phyloP scores from a whole-genome alignment of 495 filamentous ascomycete genomes.

The Gamarada debralockiae region DNA sequence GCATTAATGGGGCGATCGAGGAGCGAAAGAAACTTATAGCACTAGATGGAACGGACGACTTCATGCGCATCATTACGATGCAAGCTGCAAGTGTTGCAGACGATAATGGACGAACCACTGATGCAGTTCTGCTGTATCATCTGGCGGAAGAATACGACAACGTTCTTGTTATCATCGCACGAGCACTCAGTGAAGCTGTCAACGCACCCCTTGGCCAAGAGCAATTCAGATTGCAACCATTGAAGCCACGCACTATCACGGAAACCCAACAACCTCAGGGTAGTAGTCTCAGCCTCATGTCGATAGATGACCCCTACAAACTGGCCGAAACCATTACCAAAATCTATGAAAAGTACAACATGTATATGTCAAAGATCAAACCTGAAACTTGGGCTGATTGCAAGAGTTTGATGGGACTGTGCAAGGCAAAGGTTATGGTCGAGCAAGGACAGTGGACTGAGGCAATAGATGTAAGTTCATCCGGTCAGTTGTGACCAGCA shows the following conservation, averaged over 20 bases:
- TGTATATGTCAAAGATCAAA: conserved; percentile 14
- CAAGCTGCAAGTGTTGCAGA: conserved; percentile 90
- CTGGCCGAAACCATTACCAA: conserved; percentile 75
- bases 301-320: conserved; percentile 79
- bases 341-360: conserved; percentile 52
- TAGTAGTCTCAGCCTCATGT: conserved; percentile 75
- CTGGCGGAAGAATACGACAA: conserved; percentile 91
- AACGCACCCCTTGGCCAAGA: conserved; percentile 77
- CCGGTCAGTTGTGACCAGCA: conserved; percentile 6
- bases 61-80: conserved; percentile 79
- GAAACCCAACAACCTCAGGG: conserved; percentile 33
- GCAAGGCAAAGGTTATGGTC: conserved; percentile 67
- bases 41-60: conserved; percentile 72
- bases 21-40: conserved; percentile 82
- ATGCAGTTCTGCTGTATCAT: conserved; percentile 92
- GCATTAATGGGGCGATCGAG: conserved; percentile 83
- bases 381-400: conserved; percentile 63
- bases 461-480: conserved; percentile 75
- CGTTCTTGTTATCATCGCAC: conserved; percentile 83
- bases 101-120: conserved; percentile 86
- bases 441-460: conserved; percentile 68
- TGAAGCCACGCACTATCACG: conserved; percentile 57
- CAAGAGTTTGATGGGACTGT: conserved; percentile 70
- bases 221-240: conserved; percentile 67
- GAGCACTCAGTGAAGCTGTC: conserved; percentile 83